A percentile compares a stretch with the other conserved stretches of the same genome.
Evolutionary conservation across 2,329 filamentous ascomycete species (phyloP).

Genomic region (Penicillium sclerotigenum): DNA sequence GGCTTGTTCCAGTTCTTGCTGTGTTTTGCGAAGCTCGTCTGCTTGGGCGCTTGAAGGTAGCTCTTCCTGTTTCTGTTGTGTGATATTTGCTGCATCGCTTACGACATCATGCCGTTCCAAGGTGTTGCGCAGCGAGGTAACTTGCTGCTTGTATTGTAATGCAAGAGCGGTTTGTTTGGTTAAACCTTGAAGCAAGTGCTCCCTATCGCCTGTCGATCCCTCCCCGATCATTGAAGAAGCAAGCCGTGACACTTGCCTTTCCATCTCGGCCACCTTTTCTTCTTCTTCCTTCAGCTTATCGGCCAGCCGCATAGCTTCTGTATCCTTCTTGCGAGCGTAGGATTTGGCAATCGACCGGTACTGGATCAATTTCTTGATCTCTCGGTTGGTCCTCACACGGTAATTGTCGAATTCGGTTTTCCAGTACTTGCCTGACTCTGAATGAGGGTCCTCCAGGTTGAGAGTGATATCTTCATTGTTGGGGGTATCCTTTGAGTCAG

Average conservation of each 20-base stretch:
- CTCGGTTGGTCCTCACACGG: constrained; percentile 54
- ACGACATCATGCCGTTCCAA: constrained; percentile 43
- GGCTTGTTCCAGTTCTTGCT: constrained; percentile 36
- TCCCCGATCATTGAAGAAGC: constrained; percentile 40
- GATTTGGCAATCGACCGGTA: constrained; percentile 59
- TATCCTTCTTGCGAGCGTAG: constrained; percentile 59
- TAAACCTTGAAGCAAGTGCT: constrained; percentile 42
- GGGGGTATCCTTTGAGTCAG: constrained; percentile 26
- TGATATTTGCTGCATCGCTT: constrained; percentile 20
- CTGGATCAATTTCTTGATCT: constrained; percentile 59
- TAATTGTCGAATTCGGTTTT: constrained; percentile 61
- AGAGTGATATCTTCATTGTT: constrained; percentile 48
- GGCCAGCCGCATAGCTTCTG: constrained; percentile 51
- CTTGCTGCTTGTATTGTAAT: constrained; percentile 45
- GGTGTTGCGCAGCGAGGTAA: constrained; percentile 35
- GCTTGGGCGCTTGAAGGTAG: constrained; percentile 15
- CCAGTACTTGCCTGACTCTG: constrained; percentile 60
- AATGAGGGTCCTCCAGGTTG: constrained; percentile 54
- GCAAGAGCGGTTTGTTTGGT: constrained; percentile 45
- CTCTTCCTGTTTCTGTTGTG: constrained; percentile 22
- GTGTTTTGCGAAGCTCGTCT: constrained; percentile 32
- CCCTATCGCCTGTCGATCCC: constrained; percentile 34
- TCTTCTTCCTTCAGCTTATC: constrained; percentile 54
- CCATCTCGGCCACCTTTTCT: constrained; percentile 44
- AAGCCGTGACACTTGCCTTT: constrained; percentile 42